Conservation (phyloP, 2,329 filamentous ascomycete genomes). For the Beauveria sp. region DNA sequence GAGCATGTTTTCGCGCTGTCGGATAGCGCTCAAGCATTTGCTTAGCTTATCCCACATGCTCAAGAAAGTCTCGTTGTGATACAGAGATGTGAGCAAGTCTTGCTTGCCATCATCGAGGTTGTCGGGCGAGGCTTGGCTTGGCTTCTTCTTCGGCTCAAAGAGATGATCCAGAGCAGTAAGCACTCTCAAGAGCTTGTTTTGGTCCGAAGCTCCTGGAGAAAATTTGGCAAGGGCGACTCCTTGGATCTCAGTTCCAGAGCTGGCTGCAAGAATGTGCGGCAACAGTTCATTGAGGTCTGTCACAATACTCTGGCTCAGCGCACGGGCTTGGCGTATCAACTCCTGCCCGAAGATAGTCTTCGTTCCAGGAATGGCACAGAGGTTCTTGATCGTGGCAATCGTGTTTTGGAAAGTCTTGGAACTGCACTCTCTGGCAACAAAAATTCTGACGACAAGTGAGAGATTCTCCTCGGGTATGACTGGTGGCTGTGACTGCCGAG, state of each 20-base stretch:
- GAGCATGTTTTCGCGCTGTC: constrained; percentile 88
- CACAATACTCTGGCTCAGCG: constrained; percentile 77
- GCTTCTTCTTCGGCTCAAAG: constrained; percentile 73
- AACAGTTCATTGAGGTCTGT: constrained; percentile 77
- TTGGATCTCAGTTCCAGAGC: constrained; percentile 89
- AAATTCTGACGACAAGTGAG: constrained; percentile 89
- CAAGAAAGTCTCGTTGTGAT: constrained; percentile 84
- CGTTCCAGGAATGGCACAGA: constrained; percentile 85
- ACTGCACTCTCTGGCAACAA: constrained; percentile 91
- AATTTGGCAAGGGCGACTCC: constrained; percentile 91
- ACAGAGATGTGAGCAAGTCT: constrained; percentile 78
- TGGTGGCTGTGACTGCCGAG: constrained; percentile 65
- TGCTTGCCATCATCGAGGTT: constrained; percentile 60
- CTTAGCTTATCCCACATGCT: constrained; percentile 90
- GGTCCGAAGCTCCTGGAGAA: constrained; percentile 89
- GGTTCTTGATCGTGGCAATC: constrained; percentile 95
- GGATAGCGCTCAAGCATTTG: constrained; percentile 78
- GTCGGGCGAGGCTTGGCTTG: constrained; percentile 41
- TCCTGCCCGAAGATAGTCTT: constrained; percentile 90
- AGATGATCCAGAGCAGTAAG: constrained; percentile 92
- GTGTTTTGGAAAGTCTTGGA: constrained; percentile 98
- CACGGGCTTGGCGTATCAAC: constrained; percentile 77
- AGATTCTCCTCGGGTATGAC: constrained; percentile 84
- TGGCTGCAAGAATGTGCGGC: constrained; percentile 77
- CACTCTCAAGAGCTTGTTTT: constrained; percentile 89